Evolutionary conservation across 148 eudicot species (phyloP), one percentile per base, ranked within the genome.

Genomic region (Vaccinium macrocarpon): DNA sequence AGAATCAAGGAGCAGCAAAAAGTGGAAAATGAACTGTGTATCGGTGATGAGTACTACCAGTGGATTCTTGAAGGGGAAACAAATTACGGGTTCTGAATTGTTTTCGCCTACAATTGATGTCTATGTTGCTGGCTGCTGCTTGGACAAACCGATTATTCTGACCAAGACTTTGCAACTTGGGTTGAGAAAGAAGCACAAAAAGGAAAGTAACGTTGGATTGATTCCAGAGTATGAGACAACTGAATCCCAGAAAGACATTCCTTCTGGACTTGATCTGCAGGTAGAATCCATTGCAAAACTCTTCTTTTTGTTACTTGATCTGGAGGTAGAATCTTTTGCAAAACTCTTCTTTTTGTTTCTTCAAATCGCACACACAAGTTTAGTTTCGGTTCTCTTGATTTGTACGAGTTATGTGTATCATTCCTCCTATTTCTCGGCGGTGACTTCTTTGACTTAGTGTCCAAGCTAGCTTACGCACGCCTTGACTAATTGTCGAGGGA

Each of bases 21-120:
- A 68, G 84, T 93, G 94, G 96, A 90, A 81, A 84, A 88, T 93
- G 93, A 87, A 81, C 42, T 93, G 94, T 85, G 92, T 89, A 86
- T 74, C 91, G 4, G 90, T 88, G 74, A 91, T 87, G 66, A 82
- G 76, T 70, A 79, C 70, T 61, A 84, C 86, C n/a, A 49, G 85
- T 56, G 89, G 92, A 62, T 91, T 93, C 71, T 55, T 93, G 86
- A 93, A 91, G 84, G 92, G 93, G 32, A 92, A 89, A 57, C 90
- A 88, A 13, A 88, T 91, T 32, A 62, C 48, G 86, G 83, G 89
- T 35, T 81, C 86, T 35, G 91, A 90, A 78, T 86, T 82, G 42
- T 81, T 82, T 49, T 81, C 56, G 27, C 93, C 96, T 49, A 86
- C 85, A 0, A 53, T 93, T 80, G 96, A 93, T 85, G 93, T 93